Base-by-base conservation (phyloP, 2,329 filamentous ascomycete species). In the Aulographum hederae region DNA sequence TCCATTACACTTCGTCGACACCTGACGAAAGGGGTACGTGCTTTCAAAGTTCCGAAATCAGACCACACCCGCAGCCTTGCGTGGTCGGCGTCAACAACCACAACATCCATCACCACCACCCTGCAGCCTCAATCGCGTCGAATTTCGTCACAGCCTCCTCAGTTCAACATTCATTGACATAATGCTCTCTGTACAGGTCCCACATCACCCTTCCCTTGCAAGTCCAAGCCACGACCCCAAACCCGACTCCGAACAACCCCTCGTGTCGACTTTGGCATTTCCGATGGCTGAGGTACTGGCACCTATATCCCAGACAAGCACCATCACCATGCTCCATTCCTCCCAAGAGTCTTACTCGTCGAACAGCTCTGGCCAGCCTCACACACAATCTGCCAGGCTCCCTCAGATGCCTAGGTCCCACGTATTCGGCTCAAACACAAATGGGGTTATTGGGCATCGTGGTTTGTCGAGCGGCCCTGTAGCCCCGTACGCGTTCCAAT, bases 321-420 rank as follows among this genome's bases (percentile, higher is more conserved):
- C 58, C 45, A 60, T 61, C 47, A 58, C 57, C 42, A 62, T 63
- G 58, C 53, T 61, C 43, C 59, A 61, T 44, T 53, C 59, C 32
- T 57, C 59, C 37, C 43, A 57, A 46, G 58, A 62, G 48, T 52
- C 56, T 43, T 61, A 58, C 48, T 53, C 56, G 38, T 52, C 46
- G 43, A 41, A 47, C 31, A 44, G 48, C 30, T 38, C 42, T 33
- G 41, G 49, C 35, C 46, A 48, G 36, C 39, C 48, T 34, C 53
- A 55, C 36, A 46, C 48, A 32, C 45, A 48, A 32, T 47, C 50
- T 35, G 47, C 54, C 39, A 50, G 58, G 37, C 45, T 51, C 28
- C 46, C 46, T 34, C 54, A 57, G 38, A 51, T 54, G 42, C 47
- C 54, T 33, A 52, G 56, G 41, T 54, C 44, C 36, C 48, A 51